A percentile compares a stretch with the other conserved stretches of the same genome.
These are phyloP conservation scores for Blastocystis sp. DNA, from an alignment of 352 stramenopile genomes.

Conservation along the genomic window DNA sequence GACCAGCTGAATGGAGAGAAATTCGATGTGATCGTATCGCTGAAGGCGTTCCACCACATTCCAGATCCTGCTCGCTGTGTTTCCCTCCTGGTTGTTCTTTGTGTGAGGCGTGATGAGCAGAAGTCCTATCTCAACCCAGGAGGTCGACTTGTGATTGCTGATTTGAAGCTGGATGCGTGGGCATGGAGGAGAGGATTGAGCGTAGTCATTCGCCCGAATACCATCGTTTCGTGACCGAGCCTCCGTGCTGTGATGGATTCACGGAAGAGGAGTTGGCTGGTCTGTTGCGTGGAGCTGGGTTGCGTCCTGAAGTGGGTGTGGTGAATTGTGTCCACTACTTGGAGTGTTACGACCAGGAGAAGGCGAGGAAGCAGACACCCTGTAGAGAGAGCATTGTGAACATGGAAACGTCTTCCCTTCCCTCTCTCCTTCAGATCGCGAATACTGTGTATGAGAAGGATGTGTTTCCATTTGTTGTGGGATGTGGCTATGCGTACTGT, in stretches of 20 bases:
- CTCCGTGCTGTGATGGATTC: constrained; percentile 43
- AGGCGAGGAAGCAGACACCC: background rate
- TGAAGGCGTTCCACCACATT: constrained; percentile 62
- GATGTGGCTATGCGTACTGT: constrained; percentile 1
- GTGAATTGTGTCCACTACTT: constrained; percentile 40
- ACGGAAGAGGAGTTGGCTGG: constrained; percentile 15
- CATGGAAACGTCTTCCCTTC: background rate
- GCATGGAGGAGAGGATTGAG: background rate
- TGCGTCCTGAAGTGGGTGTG: constrained; percentile 10
- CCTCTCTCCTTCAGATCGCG: background rate
- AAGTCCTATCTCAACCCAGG: constrained; percentile 64
- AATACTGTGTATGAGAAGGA: constrained; percentile 17
- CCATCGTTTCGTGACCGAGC: constrained; percentile 23
- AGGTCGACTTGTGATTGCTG: constrained; percentile 48
- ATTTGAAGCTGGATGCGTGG: constrained; percentile 38
- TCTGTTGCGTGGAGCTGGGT: background rate
- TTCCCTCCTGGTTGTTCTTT: background rate
- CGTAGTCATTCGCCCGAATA: constrained; percentile 53
- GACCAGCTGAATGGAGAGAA: constrained; percentile 19
- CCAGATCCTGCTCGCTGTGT: background rate
- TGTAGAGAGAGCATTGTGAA: background rate
- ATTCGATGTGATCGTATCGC: constrained; percentile 59
- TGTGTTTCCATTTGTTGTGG: constrained; percentile 57
- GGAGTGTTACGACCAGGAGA: constrained; percentile 36
- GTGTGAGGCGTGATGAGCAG: background rate